These are phyloP conservation scores for Ophiostoma himal-ulmi DNA, from an alignment of 2,329 filamentous ascomycete species.

Conservation along the genomic window DNA sequence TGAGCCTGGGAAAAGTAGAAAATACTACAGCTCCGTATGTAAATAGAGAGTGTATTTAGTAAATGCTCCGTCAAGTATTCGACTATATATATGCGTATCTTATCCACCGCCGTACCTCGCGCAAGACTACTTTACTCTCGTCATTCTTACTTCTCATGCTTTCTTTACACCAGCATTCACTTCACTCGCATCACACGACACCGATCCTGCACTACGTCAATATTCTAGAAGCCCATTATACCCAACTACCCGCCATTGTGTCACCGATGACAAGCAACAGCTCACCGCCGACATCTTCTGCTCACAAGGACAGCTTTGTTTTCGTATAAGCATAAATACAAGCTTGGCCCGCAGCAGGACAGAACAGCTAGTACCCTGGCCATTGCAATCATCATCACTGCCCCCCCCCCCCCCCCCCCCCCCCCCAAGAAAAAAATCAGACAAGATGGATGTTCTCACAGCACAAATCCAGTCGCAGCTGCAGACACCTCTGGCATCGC, in stretches of 20 bases:
- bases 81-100: neutral
- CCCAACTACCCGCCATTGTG: neutral
- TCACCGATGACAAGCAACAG: conserved; percentile 11
- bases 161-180: neutral
- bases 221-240: neutral
- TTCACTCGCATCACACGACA: neutral
- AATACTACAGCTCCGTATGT: neutral
- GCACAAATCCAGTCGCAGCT: neutral
- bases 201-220: neutral
- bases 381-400: neutral
- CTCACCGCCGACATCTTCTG: neutral
- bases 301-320: neutral
- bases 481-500: neutral
- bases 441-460: neutral
- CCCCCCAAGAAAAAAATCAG: neutral
- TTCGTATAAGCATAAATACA: conserved; percentile 9
- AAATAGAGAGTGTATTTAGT: neutral
- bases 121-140: neutral
- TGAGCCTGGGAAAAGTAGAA: conserved; percentile 1
- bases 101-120: neutral
- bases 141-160: neutral
- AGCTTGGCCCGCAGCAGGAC: neutral
- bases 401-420: too few species aligned
- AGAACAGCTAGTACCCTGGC: neutral
- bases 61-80: neutral